A percentile compares a stretch with the other conserved stretches of the same genome.
phyloP scores from a whole-genome alignment of 768 basidiomycete genomes.

The Podaxis rugospora region DNA sequence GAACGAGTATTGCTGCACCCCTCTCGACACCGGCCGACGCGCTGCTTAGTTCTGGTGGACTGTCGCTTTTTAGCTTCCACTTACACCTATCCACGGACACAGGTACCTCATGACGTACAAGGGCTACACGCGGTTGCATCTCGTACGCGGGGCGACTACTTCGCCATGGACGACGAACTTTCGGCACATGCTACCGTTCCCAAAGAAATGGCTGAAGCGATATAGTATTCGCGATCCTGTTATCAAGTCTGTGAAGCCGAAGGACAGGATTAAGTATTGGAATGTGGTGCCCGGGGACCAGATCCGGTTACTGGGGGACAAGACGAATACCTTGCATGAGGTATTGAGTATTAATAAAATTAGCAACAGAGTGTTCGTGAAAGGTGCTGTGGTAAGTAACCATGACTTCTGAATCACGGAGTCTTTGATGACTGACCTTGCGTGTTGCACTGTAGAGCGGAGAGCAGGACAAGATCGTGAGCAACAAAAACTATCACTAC shows the following conservation, averaged over 20 bases:
- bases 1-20: background rate
- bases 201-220: constrained; percentile 48
- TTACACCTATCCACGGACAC: background rate
- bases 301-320: constrained; percentile 66
- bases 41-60: constrained; percentile 1
- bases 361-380: constrained; percentile 62
- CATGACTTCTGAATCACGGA: background rate
- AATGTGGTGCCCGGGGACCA: constrained; percentile 85
- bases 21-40: background rate
- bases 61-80: background rate
- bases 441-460: constrained; percentile 17
- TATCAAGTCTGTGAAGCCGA: constrained; percentile 53
- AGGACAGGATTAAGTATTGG: constrained; percentile 80
- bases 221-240: constrained; percentile 38
- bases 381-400: constrained; percentile 34
- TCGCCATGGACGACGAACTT: constrained; percentile 61
- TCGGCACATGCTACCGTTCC: constrained; percentile 58
- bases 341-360: constrained; percentile 72
- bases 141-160: constrained; percentile 45
- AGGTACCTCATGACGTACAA: constrained; percentile 23
- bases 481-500: constrained; percentile 61
- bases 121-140: constrained; percentile 30
- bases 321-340: constrained; percentile 54
- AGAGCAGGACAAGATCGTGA: constrained; percentile 25
- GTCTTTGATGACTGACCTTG: background rate